These are phyloP conservation scores for Salix exigua DNA, from an alignment of 345 rosid species.

Conservation along the genomic window DNA sequence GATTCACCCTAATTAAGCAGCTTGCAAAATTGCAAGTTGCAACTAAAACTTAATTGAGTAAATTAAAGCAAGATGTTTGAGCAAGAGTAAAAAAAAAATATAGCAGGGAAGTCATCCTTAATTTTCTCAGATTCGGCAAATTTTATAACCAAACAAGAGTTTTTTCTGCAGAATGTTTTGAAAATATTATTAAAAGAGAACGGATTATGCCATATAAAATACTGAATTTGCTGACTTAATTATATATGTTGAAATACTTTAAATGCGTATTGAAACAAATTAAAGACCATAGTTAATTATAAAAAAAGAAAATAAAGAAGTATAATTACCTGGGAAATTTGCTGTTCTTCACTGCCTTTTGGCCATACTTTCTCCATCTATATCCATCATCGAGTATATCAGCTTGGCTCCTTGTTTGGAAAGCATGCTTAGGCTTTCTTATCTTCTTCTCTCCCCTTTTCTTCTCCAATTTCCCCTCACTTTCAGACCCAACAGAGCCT, in stretches of 20 bases:
- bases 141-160: neutral
- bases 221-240: neutral
- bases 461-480: conserved; percentile 21
- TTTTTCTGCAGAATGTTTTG: neutral
- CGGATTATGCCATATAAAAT: neutral
- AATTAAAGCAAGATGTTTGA: neutral
- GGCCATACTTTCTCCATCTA: conserved; percentile 91
- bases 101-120: neutral
- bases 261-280: neutral
- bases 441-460: conserved; percentile 51
- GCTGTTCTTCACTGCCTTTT: conserved; percentile 79
- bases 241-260: no score
- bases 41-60: no score
- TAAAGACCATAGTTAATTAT: neutral
- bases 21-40: neutral
- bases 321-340: conserved; percentile 59
- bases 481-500: conserved; percentile 16
- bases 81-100: no score
- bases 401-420: conserved; percentile 83
- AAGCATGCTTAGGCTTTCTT: conserved; percentile 60
- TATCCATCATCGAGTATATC: conserved; percentile 94
- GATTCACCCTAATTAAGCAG: neutral
- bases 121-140: neutral
- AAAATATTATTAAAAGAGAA: neutral
- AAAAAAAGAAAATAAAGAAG: neutral